Evolutionary conservation across 108 stramenopile genomes (phyloP), one percentile per base, ranked within the genome.

Genomic region (Conticribra guillardii): DNA sequence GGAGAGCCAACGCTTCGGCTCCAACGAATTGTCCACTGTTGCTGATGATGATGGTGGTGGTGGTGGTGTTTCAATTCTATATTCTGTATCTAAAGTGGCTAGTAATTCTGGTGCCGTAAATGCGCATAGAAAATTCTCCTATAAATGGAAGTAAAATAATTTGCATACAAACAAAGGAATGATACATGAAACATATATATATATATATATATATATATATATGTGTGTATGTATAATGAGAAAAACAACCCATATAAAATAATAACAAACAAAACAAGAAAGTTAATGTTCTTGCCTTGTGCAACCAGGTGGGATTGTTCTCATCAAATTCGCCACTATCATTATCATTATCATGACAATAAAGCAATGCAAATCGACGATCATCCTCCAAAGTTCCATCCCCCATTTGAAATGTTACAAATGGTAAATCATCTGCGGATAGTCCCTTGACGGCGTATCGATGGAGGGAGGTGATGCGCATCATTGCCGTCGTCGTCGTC

Each of bases 321-420:
- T 70, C 37, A 31, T 79, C 55, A 45, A 72, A 79, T 11, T 50
- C 50, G 0, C 30, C 49, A 9, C 30, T 21, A 34, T 30, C 53
- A 26, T 27, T 22, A 22, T 18, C 54, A 37, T 75, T 17, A 34
- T 30, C 55, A 18, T 27, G 19, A 22, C 17, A 41, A 37, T 75
- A 70, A 60, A 88, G 29, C 54, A 88, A 65, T 3, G 87, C 87
- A 61, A 74, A 88, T 32, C 82, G 75, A 57, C 87, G 75, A 72
- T 88, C 87, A 52, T 88, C 87, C 14, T 84, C 80, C 66, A 88
- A 88, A 1, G 86, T 84, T 9, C 82, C 83, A 47, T 79, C 82
- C 0, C 33, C 54, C 3, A 44, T 46, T 5, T 60, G 15, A 11
- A 88, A 33, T 16, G 52, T 22, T 7, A 85, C 81, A 5, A 41